These are phyloP conservation scores for Pluteus cervinus DNA, from an alignment of 768 basidiomycete genomes.

Conservation along the genomic window DNA sequence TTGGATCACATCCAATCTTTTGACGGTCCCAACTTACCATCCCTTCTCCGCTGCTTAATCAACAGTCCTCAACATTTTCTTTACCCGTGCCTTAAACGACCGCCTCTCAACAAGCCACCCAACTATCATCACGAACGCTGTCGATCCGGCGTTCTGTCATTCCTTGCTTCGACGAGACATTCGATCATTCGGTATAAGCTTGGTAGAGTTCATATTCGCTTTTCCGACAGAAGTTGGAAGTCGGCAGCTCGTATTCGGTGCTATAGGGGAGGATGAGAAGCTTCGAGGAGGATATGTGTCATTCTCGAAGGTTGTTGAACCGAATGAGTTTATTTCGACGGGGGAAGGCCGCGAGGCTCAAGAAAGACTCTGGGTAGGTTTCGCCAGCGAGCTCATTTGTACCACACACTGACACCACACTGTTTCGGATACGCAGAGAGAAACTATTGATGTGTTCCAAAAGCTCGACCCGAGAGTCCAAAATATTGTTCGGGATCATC, in stretches of 20 bases:
- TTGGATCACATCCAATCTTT: neutral
- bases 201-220: constrained; percentile 26
- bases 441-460: constrained; percentile 3
- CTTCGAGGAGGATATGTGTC: constrained; percentile 26
- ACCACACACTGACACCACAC: neutral
- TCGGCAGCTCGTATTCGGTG: constrained; percentile 28
- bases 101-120: constrained; percentile 18
- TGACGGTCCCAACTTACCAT: neutral
- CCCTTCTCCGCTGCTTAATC: neutral
- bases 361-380: constrained; percentile 29
- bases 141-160: constrained; percentile 37
- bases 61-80: constrained; percentile 34
- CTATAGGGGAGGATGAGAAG: constrained; percentile 19
- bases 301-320: constrained; percentile 17
- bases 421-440: neutral
- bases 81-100: constrained; percentile 28
- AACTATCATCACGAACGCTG: constrained; percentile 25
- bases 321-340: constrained; percentile 27
- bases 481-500: neutral
- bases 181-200: constrained; percentile 7
- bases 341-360: constrained; percentile 22
- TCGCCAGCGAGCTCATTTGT: neutral
- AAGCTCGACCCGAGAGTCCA: constrained; percentile 6
- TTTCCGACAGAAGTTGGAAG: constrained; percentile 31
- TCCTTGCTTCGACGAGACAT: constrained; percentile 28